phyloP scores from a whole-genome alignment of 2,329 filamentous ascomycete species.

The Neurospora sp. region DNA sequence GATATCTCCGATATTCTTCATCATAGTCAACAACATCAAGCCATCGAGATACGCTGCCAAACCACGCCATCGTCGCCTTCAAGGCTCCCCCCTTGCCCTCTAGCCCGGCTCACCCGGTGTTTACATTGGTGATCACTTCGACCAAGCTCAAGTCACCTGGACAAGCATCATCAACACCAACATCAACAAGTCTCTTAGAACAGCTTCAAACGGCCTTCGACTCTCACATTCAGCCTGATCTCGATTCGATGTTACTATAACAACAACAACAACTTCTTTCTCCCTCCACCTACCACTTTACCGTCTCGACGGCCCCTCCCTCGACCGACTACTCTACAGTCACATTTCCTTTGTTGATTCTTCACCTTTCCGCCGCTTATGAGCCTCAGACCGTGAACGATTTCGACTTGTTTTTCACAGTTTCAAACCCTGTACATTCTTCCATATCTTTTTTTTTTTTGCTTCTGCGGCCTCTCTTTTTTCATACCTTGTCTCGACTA shows the following conservation, averaged over 20 bases:
- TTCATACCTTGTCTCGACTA: constrained; percentile 12
- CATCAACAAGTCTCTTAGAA: constrained; percentile 12
- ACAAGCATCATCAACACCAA: constrained; percentile 2
- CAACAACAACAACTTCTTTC: neutral
- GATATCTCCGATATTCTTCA: constrained; percentile 4
- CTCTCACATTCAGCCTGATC: constrained; percentile 7
- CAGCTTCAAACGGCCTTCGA: neutral
- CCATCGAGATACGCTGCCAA: neutral
- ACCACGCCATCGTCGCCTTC: neutral
- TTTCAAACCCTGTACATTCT: constrained; percentile 21
- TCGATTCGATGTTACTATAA: constrained; percentile 33
- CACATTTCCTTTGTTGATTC: constrained; percentile 28
- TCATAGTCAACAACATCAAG: neutral
- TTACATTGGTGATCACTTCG: neutral
- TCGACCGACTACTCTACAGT: neutral
- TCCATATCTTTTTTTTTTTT: constrained; percentile 17
- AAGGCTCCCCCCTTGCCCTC: neutral
- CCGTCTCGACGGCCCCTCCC: neutral
- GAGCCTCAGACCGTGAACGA: constrained; percentile 37
- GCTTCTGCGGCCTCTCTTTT: constrained; percentile 13
- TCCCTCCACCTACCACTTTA: neutral
- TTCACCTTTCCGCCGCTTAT: constrained; percentile 28
- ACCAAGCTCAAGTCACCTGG: neutral
- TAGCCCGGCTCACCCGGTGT: neutral
- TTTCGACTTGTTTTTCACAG: constrained; percentile 25